These are phyloP conservation scores for Sarocladiaceae sp. DNA, from an alignment of 2,329 filamentous ascomycete species.

Conservation along the genomic window DNA sequence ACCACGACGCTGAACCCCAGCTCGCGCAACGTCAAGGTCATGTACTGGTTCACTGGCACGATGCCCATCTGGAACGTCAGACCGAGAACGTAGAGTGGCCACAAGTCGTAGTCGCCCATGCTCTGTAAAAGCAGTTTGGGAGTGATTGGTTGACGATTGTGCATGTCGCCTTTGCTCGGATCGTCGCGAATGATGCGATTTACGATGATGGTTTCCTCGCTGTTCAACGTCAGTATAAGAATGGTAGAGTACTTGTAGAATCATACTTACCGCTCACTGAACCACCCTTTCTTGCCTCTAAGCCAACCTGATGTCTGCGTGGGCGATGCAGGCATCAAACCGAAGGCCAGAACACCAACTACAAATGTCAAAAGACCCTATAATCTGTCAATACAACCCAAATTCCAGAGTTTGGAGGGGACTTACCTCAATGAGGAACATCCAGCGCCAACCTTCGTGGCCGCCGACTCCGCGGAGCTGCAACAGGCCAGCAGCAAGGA, in stretches of 20 bases:
- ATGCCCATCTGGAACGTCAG: constrained; percentile 18
- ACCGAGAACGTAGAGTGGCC: constrained; percentile 48
- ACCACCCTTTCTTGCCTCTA: constrained; percentile 34
- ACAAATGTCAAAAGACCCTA: constrained; percentile 24
- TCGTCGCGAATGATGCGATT: constrained; percentile 53
- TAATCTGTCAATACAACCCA: not conserved
- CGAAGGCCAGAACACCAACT: constrained; percentile 17
- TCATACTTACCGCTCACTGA: constrained; percentile 15
- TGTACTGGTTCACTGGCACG: constrained; percentile 20
- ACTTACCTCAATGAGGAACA: constrained; percentile 50
- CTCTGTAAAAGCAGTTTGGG: constrained; percentile 40
- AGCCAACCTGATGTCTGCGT: constrained; percentile 50
- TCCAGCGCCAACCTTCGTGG: constrained; percentile 51
- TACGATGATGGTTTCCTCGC: constrained; percentile 51
- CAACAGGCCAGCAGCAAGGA: constrained; percentile 40
- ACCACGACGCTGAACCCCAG: constrained; percentile 21
- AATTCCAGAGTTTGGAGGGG: no score
- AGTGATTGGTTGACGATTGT: constrained; percentile 49
- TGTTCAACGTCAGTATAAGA: not conserved
- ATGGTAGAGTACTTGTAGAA: not conserved
- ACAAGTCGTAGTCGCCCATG: constrained; percentile 50
- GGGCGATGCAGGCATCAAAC: constrained; percentile 21
- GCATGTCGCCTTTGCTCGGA: constrained; percentile 50
- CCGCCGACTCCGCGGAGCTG: constrained; percentile 45
- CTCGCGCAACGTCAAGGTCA: constrained; percentile 20